These are phyloP conservation scores for Synchytrium microbalum DNA, from an alignment of 371 early-diverging fungal genomes.

Conservation along the genomic window DNA sequence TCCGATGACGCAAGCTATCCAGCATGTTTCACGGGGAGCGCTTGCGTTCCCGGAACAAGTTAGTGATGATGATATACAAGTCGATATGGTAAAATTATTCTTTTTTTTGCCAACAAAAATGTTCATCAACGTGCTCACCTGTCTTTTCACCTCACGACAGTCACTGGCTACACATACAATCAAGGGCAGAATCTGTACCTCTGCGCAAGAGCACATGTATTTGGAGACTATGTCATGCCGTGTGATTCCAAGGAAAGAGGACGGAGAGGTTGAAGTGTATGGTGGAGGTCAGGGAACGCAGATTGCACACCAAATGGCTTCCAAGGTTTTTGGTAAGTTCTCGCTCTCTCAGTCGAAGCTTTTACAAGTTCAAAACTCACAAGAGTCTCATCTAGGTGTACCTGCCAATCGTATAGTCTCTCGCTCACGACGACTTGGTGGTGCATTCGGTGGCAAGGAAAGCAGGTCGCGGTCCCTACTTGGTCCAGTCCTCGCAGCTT, in stretches of 20 bases:
- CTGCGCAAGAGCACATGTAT: conserved; percentile 71
- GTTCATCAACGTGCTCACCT: no score
- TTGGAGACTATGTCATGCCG: conserved; percentile 50
- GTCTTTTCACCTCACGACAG: conserved; percentile 32
- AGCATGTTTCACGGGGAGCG: conserved; percentile 31
- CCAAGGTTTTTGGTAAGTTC: no score
- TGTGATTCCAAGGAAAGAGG: conserved; percentile 59
- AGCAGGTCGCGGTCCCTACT: conserved; percentile 46
- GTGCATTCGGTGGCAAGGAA: conserved; percentile 79
- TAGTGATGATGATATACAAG: no score
- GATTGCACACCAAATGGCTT: conserved; percentile 14
- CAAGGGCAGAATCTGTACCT: conserved; percentile 48
- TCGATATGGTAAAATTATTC: no score
- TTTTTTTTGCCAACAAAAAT: no score
- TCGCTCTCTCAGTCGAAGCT: no score
- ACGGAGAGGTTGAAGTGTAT: conserved; percentile 59
- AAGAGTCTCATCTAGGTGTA: conserved; percentile 55
- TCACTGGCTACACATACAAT: conserved; percentile 36
- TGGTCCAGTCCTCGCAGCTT: conserved; percentile 52
- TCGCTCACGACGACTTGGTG: conserved; percentile 57
- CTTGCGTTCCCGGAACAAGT: conserved; percentile 36
- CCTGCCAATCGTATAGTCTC: conserved; percentile 51
- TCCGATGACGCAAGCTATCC: conserved; percentile 42
- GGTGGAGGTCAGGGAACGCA: conserved; percentile 49
- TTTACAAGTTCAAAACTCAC: no score